A percentile compares a stretch with the other conserved stretches of the same genome.
These are phyloP conservation scores for Nakazawaea molendinolei DNA, from an alignment of 805 yeast genomes.

Conservation along the genomic window DNA sequence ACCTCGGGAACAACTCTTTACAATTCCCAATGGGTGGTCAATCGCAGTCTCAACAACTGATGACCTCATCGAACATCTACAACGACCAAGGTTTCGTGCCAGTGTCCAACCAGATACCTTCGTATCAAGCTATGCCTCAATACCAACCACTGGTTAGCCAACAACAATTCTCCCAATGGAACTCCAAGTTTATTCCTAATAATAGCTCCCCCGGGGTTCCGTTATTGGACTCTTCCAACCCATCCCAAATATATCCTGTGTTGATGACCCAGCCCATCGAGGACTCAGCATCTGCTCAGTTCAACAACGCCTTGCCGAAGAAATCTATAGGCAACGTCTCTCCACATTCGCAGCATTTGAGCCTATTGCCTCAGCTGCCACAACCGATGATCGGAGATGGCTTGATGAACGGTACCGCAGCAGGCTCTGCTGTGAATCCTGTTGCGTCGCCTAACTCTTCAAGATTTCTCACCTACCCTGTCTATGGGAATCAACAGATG, in stretches of 20 bases:
- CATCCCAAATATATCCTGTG: too few relatives aligned
- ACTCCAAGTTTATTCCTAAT: constrained; percentile 4
- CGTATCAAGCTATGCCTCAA: constrained; percentile 12
- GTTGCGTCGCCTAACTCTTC: constrained; percentile 16
- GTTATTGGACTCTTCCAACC: too few relatives aligned
- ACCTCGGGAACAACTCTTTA: neutral
- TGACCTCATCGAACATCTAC: too few relatives aligned
- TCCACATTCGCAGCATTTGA: constrained; percentile 8
- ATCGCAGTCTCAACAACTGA: constrained; percentile 24
- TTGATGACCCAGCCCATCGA: too few relatives aligned
- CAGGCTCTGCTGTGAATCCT: constrained; percentile 20
- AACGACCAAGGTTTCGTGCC: too few relatives aligned
- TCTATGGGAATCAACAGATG: constrained; percentile 2
- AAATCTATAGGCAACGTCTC: constrained; percentile 7
- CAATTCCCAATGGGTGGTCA: constrained; percentile 13
- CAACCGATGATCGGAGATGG: neutral
- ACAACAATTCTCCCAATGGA: constrained; percentile 11
- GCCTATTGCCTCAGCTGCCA: neutral
- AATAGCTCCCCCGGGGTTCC: too few relatives aligned
- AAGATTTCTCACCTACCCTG: constrained; percentile 9
- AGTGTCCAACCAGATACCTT: constrained; percentile 22
- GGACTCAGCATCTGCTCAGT: too few relatives aligned
- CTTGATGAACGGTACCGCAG: constrained; percentile 2
- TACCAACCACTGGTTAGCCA: constrained; percentile 4
- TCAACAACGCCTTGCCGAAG: too few relatives aligned